Evolutionary conservation across 2,329 filamentous ascomycete genomes (phyloP).

Genomic region (Endoconidiophora polonica): DNA sequence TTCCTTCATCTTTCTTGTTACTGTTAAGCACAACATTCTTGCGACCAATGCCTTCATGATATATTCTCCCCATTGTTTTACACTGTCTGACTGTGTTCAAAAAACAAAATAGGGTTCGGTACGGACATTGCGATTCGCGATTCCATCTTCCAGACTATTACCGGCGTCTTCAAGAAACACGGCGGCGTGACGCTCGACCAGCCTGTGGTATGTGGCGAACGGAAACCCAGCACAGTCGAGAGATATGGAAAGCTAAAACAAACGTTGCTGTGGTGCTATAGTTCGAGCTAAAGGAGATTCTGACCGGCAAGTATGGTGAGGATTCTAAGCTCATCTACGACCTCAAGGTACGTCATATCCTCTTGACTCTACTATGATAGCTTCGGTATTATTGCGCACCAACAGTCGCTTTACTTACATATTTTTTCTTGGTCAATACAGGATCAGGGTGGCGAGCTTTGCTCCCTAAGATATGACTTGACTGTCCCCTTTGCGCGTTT

Average conservation of each 20-base stretch:
- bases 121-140: slow-evolving; percentile 66
- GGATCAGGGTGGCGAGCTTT: slow-evolving; percentile 66
- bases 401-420: neutral
- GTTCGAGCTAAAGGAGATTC: slow-evolving; percentile 74
- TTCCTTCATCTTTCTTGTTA: neutral
- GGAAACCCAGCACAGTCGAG: neutral
- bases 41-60: neutral
- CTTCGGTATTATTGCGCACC: neutral
- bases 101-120: slow-evolving; percentile 38
- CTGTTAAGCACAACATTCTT: no score
- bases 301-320: slow-evolving; percentile 82
- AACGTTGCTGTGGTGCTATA: neutral
- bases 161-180: slow-evolving; percentile 67
- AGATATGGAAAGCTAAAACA: neutral
- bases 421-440: slow-evolving; percentile 28
- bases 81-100: slow-evolving; percentile 1
- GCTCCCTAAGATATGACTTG: slow-evolving; percentile 67
- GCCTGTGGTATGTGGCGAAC: slow-evolving; percentile 30
- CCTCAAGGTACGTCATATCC: slow-evolving; percentile 15
- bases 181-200: slow-evolving; percentile 68
- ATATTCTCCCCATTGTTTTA: neutral
- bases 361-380: neutral
- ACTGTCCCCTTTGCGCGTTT: slow-evolving; percentile 85
- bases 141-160: slow-evolving; percentile 61
- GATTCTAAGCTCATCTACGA: slow-evolving; percentile 88